Conservation (phyloP, 2,329 filamentous ascomycete genomes). For the Talaromyces islandicus region DNA sequence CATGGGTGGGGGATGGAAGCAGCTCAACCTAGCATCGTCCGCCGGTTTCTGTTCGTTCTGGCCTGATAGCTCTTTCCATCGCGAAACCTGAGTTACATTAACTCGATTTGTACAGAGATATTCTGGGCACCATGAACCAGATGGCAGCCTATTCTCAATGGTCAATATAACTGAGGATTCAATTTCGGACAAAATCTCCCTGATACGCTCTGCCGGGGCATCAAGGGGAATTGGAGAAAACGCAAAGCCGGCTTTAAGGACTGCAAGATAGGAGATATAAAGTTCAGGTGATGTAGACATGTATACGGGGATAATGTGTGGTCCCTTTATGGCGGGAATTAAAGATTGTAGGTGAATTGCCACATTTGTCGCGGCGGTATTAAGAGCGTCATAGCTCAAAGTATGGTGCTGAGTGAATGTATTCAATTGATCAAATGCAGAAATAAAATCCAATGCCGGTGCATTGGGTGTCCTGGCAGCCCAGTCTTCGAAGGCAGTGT, state of each 20-base stretch:
- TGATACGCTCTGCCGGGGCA: slow-evolving; percentile 22
- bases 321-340: neutral
- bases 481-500: slow-evolving; percentile 22
- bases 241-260: slow-evolving; percentile 1
- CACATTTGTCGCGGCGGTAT: slow-evolving; percentile 18
- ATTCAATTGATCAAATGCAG: slow-evolving; percentile 16
- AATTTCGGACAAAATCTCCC: slow-evolving; percentile 10
- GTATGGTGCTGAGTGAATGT: slow-evolving; percentile 17
- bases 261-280: slow-evolving; percentile 26
- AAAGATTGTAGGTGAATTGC: slow-evolving; percentile 11
- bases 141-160: slow-evolving; percentile 11
- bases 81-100: slow-evolving; percentile 16
- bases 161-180: slow-evolving; percentile 9
- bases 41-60: neutral
- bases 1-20: neutral
- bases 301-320: slow-evolving; percentile 22
- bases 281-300: slow-evolving; percentile 31
- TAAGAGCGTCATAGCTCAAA: slow-evolving; percentile 20
- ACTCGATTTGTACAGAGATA: slow-evolving; percentile 5
- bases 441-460: slow-evolving; percentile 23
- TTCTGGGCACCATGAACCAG: slow-evolving; percentile 3
- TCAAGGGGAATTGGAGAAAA: slow-evolving; percentile 32
- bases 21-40: neutral
- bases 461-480: slow-evolving; percentile 16
- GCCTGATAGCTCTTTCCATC: slow-evolving; percentile 11